phyloP scores from a whole-genome alignment of 331 rosid species.

The Ulmus americana region DNA sequence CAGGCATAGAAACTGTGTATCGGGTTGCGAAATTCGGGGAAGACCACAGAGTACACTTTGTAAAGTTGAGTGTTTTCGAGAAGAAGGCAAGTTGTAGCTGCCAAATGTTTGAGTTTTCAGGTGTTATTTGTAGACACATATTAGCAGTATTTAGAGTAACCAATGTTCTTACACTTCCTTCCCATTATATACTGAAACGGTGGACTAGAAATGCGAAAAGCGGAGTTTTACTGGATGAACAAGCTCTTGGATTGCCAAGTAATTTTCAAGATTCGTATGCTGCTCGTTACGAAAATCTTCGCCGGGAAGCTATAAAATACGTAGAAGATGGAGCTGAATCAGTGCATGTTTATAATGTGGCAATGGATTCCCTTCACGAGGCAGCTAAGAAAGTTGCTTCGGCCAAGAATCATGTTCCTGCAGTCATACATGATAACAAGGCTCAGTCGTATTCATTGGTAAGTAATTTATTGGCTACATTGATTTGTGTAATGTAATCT shows the following conservation, averaged over 20 bases:
- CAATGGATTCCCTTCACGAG: conserved; percentile 17
- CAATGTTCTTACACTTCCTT: conserved; percentile 35
- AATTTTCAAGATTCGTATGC: conserved; percentile 21
- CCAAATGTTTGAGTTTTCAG: conserved; percentile 35
- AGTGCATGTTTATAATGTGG: conserved; percentile 18
- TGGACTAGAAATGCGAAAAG: conserved; percentile 37
- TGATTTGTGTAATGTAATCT: background rate
- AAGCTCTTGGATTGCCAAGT: conserved; percentile 25
- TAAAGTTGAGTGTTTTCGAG: conserved; percentile 30
- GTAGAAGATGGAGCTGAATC: conserved; percentile 29
- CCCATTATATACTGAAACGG: conserved; percentile 32
- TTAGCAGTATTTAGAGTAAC: conserved; percentile 36
- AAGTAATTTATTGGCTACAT: conserved; percentile 1
- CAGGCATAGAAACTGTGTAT: conserved; percentile 29
- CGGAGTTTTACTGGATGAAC: conserved; percentile 31
- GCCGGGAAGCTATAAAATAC: conserved; percentile 22
- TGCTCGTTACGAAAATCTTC: conserved; percentile 18
- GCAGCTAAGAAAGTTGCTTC: conserved; percentile 23
- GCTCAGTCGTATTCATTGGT: conserved; percentile 22
- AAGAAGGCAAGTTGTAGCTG: conserved; percentile 36
- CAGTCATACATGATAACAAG: background rate
- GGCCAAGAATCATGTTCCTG: conserved; percentile 11
- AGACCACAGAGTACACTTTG: conserved; percentile 24
- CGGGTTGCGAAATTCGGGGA: conserved; percentile 34
- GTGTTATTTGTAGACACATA: conserved; percentile 34